Percentiles rank a stretch among this genome's conserved stretches.
phyloP scores from a whole-genome alignment of 2,329 filamentous ascomycete genomes.

The Cercospora sesami region DNA sequence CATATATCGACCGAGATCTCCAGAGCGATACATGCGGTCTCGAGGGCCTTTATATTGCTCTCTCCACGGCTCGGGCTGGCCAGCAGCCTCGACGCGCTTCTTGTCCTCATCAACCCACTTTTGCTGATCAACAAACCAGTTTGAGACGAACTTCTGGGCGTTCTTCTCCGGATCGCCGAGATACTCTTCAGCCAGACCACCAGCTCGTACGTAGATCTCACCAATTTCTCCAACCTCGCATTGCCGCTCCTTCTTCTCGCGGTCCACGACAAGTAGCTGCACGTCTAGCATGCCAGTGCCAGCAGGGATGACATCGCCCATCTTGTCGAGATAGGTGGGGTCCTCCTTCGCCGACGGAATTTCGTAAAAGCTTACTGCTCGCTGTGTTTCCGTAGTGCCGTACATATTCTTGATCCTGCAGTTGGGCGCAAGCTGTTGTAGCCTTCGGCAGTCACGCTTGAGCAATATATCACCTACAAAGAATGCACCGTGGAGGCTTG shows the following conservation, averaged over 20 bases:
- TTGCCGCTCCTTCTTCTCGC: constrained; percentile 63
- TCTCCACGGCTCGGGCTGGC: constrained; percentile 70
- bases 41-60: constrained; percentile 75
- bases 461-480: constrained; percentile 91
- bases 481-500: constrained; percentile 71
- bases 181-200: constrained; percentile 81
- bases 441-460: constrained; percentile 72
- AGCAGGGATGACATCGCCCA: constrained; percentile 77
- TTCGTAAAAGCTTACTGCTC: constrained; percentile 80
- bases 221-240: constrained; percentile 81
- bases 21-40: constrained; percentile 83
- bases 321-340: constrained; percentile 61
- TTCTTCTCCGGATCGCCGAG: constrained; percentile 64
- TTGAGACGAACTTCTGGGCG: constrained; percentile 73
- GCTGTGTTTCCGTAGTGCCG: constrained; percentile 81
- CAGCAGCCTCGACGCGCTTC: constrained; percentile 49
- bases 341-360: constrained; percentile 67
- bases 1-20: constrained; percentile 78
- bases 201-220: constrained; percentile 80
- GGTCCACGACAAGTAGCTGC: constrained; percentile 80
- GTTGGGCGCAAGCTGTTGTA: constrained; percentile 76
- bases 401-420: constrained; percentile 81
- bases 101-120: constrained; percentile 68
- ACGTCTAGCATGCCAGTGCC: constrained; percentile 87
- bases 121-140: constrained; percentile 79